Percentiles rank a stretch among this genome's conserved stretches.
phyloP scores from a whole-genome alignment of 2,329 filamentous ascomycete species.

The Xylariaceae sp. region DNA sequence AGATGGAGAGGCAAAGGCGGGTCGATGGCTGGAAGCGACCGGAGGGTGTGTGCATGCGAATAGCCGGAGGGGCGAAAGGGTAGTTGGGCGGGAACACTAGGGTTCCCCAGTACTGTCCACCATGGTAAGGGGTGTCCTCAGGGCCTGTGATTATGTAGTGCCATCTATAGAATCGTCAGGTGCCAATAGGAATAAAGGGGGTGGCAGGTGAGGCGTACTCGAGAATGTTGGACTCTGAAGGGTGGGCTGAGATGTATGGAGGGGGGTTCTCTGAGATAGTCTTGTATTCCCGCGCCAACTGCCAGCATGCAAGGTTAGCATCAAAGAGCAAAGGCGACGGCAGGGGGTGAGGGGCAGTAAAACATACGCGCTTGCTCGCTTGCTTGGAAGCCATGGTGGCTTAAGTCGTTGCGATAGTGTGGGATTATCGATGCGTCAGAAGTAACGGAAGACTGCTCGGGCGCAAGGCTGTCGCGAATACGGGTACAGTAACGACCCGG shows the following conservation, averaged over 20 bases:
- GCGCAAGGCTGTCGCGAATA: not conserved
- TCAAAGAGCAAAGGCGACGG: not conserved
- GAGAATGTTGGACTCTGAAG: constrained; percentile 85
- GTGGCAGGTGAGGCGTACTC: constrained; percentile 56
- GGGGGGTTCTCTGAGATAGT: constrained; percentile 69
- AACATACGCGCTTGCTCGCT: constrained; percentile 65
- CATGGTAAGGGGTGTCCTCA: constrained; percentile 87
- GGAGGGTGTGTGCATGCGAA: constrained; percentile 97
- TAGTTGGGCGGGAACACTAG: constrained; percentile 95
- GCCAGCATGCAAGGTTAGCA: constrained; percentile 21
- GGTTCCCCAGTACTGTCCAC: constrained; percentile 97
- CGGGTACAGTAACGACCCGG: not conserved
- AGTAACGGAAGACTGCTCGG: not conserved
- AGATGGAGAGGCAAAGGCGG: constrained; percentile 90
- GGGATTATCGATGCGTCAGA: constrained; percentile 6
- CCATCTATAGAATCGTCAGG: constrained; percentile 54
- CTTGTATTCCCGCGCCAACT: constrained; percentile 62
- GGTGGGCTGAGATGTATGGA: constrained; percentile 84
- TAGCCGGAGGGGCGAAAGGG: constrained; percentile 92
- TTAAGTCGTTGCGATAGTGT: constrained; percentile 1
- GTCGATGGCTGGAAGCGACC: constrained; percentile 93
- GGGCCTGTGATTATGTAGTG: constrained; percentile 95
- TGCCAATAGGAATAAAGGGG: constrained; percentile 6
- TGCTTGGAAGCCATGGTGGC: constrained; percentile 65
- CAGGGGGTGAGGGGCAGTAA: not conserved